phyloP scores from a whole-genome alignment of 2,329 filamentous ascomycete genomes.

The Pseudogymnoascus sp. region DNA sequence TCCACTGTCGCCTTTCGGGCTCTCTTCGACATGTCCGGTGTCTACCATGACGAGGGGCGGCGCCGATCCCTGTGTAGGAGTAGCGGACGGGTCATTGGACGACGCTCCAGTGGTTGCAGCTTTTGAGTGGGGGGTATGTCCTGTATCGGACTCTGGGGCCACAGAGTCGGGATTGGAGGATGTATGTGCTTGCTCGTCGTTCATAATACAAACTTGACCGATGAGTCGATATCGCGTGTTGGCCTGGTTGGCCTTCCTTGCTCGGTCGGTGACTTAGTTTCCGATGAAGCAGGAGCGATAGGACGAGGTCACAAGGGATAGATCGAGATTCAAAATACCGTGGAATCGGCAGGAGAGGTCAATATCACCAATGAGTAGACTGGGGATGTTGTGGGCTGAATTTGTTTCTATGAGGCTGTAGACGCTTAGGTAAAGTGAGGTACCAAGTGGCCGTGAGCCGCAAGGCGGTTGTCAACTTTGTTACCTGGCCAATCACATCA shows the following conservation, averaged over 20 bases:
- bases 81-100: not conserved
- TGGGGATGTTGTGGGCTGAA: not conserved
- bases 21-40: not conserved
- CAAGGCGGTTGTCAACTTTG: not conserved
- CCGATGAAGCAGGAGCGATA: not conserved
- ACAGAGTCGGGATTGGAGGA: not conserved
- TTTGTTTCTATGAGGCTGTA: not conserved
- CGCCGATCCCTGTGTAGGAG: not conserved
- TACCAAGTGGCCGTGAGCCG: not conserved
- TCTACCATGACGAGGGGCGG: not conserved
- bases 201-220: not conserved
- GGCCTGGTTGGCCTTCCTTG: not conserved
- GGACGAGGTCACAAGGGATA: not conserved
- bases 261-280: not conserved
- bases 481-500: not conserved
- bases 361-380: not conserved
- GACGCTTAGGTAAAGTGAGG: not conserved
- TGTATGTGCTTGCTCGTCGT: not conserved
- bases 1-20: not conserved
- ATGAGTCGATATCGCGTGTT: not conserved
- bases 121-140: not conserved
- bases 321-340: not conserved
- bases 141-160: not conserved
- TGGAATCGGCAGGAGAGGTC: not conserved
- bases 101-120: not conserved